Evolutionary conservation across 2,329 filamentous ascomycete species (phyloP).

Genomic region (Colletotrichum endophyticum): DNA sequence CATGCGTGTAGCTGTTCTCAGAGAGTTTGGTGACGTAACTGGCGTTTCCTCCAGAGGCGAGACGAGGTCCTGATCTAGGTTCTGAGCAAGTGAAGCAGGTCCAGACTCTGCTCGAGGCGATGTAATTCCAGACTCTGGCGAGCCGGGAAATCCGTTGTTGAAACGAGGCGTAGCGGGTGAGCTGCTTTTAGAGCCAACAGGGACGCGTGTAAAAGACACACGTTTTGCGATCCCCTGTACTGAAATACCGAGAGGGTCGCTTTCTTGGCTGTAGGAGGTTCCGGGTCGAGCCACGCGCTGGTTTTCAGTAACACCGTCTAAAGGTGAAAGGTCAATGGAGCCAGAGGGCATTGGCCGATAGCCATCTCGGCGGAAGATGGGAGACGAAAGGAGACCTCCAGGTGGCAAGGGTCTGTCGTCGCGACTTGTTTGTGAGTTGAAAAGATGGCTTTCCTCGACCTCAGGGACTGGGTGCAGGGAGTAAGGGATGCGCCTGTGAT

Average conservation of each 20-base stretch:
- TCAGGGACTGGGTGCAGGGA: conserved; percentile 4
- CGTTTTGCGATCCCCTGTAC: neutral
- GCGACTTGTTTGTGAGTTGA: neutral
- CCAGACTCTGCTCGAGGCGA: neutral
- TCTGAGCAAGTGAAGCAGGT: neutral
- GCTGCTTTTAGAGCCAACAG: conserved; percentile 19
- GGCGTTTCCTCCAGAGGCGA: conserved; percentile 2
- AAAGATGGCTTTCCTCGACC: neutral
- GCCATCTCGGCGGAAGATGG: neutral
- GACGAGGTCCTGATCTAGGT: neutral
- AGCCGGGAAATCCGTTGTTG: neutral
- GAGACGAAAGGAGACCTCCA: neutral
- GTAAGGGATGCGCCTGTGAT: neutral
- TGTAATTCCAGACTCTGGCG: neutral
- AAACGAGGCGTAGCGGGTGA: neutral
- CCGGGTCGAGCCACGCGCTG: neutral
- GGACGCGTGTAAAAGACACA: conserved; percentile 1
- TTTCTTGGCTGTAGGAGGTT: neutral
- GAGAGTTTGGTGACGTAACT: neutral
- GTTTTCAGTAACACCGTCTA: neutral
- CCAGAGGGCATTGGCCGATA: conserved; percentile 5
- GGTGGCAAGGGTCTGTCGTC: neutral
- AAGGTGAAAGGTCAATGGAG: conserved; percentile 8
- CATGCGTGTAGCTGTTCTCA: neutral
- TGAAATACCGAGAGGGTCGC: neutral